A percentile compares a stretch with the other conserved stretches of the same genome.
Conservation (phyloP, 768 basidiomycete genomes). For the Lanmaoa rubissima region DNA sequence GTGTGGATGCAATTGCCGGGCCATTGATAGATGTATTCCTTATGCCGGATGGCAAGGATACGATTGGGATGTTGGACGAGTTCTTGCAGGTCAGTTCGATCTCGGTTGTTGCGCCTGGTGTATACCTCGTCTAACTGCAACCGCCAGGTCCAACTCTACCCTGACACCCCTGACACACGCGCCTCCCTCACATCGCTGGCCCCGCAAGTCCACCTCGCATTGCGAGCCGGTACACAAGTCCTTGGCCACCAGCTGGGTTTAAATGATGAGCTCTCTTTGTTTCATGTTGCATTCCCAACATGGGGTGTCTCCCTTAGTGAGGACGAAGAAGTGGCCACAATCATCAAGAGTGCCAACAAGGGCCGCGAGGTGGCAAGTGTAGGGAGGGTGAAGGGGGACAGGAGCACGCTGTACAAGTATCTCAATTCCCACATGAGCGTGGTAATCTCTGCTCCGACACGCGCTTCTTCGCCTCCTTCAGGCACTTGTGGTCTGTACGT, state of each 20-base stretch:
- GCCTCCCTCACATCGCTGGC: constrained; percentile 44
- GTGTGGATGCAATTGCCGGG: constrained; percentile 59
- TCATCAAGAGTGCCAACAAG: constrained; percentile 44
- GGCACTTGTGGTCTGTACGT: constrained; percentile 65
- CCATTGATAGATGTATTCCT: constrained; percentile 58
- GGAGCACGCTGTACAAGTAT: constrained; percentile 91
- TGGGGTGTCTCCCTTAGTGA: constrained; percentile 63
- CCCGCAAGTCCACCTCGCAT: constrained; percentile 52
- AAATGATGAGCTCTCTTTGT: constrained; percentile 41
- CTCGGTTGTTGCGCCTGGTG: not conserved
- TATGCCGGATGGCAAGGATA: constrained; percentile 43
- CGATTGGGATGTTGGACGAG: constrained; percentile 70
- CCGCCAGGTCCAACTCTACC: constrained; percentile 61
- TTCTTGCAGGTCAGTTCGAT: constrained; percentile 59
- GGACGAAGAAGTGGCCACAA: constrained; percentile 54
- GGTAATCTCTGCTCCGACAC: constrained; percentile 51
- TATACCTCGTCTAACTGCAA: not conserved
- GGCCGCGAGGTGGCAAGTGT: constrained; percentile 64
- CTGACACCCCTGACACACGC: constrained; percentile 48
- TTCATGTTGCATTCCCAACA: constrained; percentile 53
- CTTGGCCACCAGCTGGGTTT: constrained; percentile 55
- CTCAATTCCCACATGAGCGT: constrained; percentile 79
- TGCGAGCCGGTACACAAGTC: constrained; percentile 50
- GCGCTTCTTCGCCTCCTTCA: constrained; percentile 10
- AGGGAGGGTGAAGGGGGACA: constrained; percentile 84